These are phyloP conservation scores for Tripterygium wilfordii DNA, from an alignment of 177 flowering plant species.

Conservation along the genomic window DNA sequence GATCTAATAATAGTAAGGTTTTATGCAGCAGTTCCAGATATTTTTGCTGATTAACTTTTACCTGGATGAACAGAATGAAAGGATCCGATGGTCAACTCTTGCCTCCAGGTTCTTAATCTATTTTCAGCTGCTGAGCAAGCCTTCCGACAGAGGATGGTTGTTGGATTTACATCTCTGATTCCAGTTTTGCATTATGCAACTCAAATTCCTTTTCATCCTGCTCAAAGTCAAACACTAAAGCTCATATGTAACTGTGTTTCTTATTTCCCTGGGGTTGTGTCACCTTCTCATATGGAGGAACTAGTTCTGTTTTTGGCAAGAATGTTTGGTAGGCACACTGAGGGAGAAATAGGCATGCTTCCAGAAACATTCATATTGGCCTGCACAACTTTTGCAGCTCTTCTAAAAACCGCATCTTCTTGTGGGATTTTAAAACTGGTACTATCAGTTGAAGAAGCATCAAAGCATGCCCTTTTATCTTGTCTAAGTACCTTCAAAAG, in stretches of 20 bases:
- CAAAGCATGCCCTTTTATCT: constrained; percentile 43
- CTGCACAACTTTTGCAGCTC: constrained; percentile 64
- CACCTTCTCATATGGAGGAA: constrained; percentile 61
- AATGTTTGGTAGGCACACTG: constrained; percentile 54
- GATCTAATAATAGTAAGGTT: neutral
- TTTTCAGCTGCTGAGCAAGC: constrained; percentile 58
- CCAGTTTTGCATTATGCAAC: constrained; percentile 60
- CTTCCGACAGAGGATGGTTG: constrained; percentile 63
- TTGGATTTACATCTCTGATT: constrained; percentile 77
- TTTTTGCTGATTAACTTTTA: neutral
- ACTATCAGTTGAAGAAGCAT: constrained; percentile 44
- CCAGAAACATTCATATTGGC: constrained; percentile 55
- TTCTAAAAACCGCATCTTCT: constrained; percentile 55
- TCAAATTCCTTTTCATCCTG: constrained; percentile 81
- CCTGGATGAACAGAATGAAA: constrained; percentile 43
- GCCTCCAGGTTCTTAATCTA: constrained; percentile 68
- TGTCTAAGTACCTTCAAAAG: constrained; percentile 30
- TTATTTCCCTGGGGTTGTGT: constrained; percentile 66
- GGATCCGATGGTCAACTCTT: constrained; percentile 62
- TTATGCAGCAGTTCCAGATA: neutral
- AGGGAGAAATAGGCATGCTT: constrained; percentile 66
- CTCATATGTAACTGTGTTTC: constrained; percentile 54
- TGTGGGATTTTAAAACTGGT: constrained; percentile 30
- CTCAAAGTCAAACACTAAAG: constrained; percentile 59
- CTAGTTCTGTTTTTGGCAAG: constrained; percentile 43